phyloP scores from a whole-genome alignment of 2,329 filamentous ascomycete genomes.

The Verticillium alfalfae region DNA sequence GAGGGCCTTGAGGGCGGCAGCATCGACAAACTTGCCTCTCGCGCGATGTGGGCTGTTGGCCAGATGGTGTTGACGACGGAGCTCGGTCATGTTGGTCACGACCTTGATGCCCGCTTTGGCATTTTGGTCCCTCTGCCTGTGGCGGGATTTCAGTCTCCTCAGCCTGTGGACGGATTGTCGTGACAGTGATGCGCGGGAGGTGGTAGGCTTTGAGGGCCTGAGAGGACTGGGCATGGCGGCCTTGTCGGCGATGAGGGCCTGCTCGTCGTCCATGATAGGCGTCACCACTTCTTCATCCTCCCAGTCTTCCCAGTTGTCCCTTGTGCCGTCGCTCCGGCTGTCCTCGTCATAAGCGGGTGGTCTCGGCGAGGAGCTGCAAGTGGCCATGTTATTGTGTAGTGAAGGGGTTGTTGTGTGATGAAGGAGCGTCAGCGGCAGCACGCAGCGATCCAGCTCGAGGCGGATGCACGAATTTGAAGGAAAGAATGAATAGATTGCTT shows the following conservation, averaged over 20 bases:
- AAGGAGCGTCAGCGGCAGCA: neutral
- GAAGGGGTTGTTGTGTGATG: neutral
- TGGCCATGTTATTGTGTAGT: constrained; percentile 1
- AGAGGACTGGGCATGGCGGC: constrained; percentile 6
- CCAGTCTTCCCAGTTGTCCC: constrained; percentile 50
- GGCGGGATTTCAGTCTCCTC: constrained; percentile 49
- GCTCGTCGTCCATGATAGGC: constrained; percentile 30
- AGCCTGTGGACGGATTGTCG: constrained; percentile 33
- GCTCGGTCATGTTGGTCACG: constrained; percentile 61
- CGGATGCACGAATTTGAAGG: neutral
- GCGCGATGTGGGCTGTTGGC: constrained; percentile 18
- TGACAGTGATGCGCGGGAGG: constrained; percentile 7
- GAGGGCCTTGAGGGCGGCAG: constrained; percentile 53
- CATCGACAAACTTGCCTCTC: constrained; percentile 48
- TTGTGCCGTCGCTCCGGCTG: constrained; percentile 5
- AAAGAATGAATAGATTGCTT: neutral
- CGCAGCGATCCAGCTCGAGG: neutral
- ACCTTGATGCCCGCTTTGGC: constrained; percentile 59
- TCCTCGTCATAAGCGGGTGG: neutral
- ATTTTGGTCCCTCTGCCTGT: constrained; percentile 56
- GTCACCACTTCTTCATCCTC: constrained; percentile 41
- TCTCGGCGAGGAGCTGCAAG: neutral
- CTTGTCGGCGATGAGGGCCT: constrained; percentile 19
- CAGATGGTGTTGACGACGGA: constrained; percentile 36
- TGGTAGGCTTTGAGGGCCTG: constrained; percentile 5